Evolutionary conservation across 768 basidiomycete genomes (phyloP).

Genomic region (Pleurotus eryngii): DNA sequence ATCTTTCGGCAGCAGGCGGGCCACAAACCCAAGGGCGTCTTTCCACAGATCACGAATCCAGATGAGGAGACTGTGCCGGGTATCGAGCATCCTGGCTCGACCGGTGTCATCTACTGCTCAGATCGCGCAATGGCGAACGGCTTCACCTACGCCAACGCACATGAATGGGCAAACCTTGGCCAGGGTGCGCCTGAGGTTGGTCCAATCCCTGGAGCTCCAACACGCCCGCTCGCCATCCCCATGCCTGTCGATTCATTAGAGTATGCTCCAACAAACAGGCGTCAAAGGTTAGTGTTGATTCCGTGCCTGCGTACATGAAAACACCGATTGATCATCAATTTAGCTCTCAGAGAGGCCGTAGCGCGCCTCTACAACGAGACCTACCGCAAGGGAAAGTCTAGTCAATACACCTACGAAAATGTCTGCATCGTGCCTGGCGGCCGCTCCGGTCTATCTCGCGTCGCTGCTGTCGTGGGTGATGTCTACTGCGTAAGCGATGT

Average conservation of each 20-base stretch:
- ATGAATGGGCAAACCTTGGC: slow-evolving; percentile 88
- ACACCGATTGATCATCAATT: slow-evolving; percentile 5
- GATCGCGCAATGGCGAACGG: slow-evolving; percentile 96
- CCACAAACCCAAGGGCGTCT: slow-evolving; percentile 59
- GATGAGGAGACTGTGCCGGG: slow-evolving; percentile 91
- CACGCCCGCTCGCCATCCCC: slow-evolving; percentile 61
- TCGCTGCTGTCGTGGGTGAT: slow-evolving; percentile 90
- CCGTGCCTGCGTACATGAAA: background rate
- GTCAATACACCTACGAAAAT: slow-evolving; percentile 90
- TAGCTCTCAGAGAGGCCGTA: slow-evolving; percentile 84
- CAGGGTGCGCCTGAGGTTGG: slow-evolving; percentile 92
- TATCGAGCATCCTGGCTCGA: slow-evolving; percentile 72
- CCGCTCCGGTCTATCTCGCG: slow-evolving; percentile 81
- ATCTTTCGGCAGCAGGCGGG: slow-evolving; percentile 74
- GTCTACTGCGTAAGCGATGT: slow-evolving; percentile 67
- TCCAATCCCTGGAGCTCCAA: slow-evolving; percentile 69
- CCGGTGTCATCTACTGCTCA: slow-evolving; percentile 78
- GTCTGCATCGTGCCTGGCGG: slow-evolving; percentile 95
- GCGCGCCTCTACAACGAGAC: slow-evolving; percentile 86
- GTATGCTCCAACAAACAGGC: slow-evolving; percentile 89
- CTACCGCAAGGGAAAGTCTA: slow-evolving; percentile 76
- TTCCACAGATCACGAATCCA: slow-evolving; percentile 72
- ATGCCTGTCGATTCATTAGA: slow-evolving; percentile 73
- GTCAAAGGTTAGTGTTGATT: slow-evolving; percentile 57
- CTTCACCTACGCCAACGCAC: slow-evolving; percentile 72